A percentile compares a stretch with the other conserved stretches of the same genome.
phyloP scores from a whole-genome alignment of 1,284 basidiomycete genomes.

The Cryptococcus floricola region DNA sequence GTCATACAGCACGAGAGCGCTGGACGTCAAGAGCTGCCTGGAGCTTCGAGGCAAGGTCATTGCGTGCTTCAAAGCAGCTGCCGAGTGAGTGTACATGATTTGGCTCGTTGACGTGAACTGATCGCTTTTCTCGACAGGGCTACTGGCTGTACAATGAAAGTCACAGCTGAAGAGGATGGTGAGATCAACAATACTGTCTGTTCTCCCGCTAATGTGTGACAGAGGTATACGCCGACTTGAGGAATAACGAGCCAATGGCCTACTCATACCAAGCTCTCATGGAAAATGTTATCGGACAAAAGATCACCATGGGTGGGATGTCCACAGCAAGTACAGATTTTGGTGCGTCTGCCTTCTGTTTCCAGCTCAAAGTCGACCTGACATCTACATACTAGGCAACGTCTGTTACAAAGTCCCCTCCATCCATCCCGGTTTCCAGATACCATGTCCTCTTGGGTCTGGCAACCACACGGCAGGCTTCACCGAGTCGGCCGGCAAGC shows the following conservation, averaged over 20 bases:
- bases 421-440: conserved; percentile 22
- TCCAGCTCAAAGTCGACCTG: neutral
- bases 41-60: conserved; percentile 23
- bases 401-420: conserved; percentile 27
- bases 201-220: neutral
- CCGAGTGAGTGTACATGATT: conserved; percentile 12
- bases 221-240: conserved; percentile 26
- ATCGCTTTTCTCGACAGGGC: conserved; percentile 37
- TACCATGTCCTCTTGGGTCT: conserved; percentile 18
- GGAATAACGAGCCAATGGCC: conserved; percentile 24
- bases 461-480: conserved; percentile 33
- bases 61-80: conserved; percentile 24
- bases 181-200: neutral
- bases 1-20: conserved; percentile 42
- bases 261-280: conserved; percentile 27
- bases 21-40: conserved; percentile 19
- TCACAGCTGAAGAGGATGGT: conserved; percentile 16
- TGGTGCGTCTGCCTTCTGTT: conserved; percentile 5
- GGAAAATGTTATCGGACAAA: conserved; percentile 20
- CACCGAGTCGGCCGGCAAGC: conserved; percentile 22
- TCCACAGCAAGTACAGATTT: conserved; percentile 31
- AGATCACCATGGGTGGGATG: conserved; percentile 20
- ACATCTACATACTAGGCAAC: conserved; percentile 13
- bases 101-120: neutral
- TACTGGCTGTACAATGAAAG: conserved; percentile 22